Percentiles rank a stretch among this genome's conserved stretches.
These are phyloP conservation scores for Colletotrichum salicis DNA, from an alignment of 2,329 filamentous ascomycete species.

Conservation along the genomic window DNA sequence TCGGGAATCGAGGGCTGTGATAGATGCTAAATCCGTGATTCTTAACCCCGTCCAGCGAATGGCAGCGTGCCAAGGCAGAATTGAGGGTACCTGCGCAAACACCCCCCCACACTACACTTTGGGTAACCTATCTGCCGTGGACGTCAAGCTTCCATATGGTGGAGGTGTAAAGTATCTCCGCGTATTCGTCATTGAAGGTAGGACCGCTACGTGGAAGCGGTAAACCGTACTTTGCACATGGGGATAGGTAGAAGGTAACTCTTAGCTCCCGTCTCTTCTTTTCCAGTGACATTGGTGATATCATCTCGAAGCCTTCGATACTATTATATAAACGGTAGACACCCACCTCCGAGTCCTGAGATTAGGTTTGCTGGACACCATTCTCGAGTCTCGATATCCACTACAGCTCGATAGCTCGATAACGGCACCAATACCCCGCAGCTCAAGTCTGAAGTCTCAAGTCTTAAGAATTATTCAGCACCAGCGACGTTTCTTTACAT, in stretches of 20 bases:
- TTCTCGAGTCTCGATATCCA: background rate
- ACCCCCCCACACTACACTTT: background rate
- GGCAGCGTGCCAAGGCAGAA: background rate
- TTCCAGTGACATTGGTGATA: background rate
- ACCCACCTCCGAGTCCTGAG: background rate
- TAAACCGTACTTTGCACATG: too few relatives aligned
- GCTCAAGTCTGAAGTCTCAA: background rate
- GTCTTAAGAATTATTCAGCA: background rate
- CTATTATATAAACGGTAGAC: background rate
- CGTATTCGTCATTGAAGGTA: background rate
- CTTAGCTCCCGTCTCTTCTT: background rate
- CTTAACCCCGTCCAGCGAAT: slow-evolving; percentile 4
- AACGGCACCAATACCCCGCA: slow-evolving; percentile 2
- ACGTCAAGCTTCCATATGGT: background rate
- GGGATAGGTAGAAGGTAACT: too few relatives aligned
- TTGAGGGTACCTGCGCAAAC: background rate
- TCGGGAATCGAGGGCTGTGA: slow-evolving; percentile 20
- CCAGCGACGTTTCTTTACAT: background rate
- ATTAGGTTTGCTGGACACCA: background rate
- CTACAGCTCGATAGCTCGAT: background rate
- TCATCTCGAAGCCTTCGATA: background rate
- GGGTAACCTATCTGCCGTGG: background rate
- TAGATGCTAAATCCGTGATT: slow-evolving; percentile 21
- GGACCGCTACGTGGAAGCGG: background rate
- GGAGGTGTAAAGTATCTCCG: background rate